Base-by-base conservation (phyloP, 352 stramenopile species). In the Phytophthora megakarya region DNA sequence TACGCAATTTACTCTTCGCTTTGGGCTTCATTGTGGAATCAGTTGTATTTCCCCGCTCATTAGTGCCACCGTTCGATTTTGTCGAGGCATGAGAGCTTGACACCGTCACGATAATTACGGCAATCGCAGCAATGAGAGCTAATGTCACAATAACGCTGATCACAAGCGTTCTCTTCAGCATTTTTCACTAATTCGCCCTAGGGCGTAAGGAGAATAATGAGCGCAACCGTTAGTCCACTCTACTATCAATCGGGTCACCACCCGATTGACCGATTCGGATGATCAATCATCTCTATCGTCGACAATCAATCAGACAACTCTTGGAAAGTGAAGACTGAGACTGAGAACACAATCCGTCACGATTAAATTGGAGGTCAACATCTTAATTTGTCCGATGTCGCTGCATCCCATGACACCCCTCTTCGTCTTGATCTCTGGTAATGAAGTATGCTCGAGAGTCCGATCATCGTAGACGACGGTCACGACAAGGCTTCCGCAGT, bases 51-150 rank as follows among this genome's bases (percentile, higher is more conserved):
- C 25, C 18, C 5, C 9, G 22, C 39, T 70, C 51, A 21, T 56
- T 38, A 25, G 7, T 4, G 11, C 21, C 35, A 23, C 67, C 43
- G 21, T 48, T 43, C 3, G 70, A 72, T 15, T 45, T 50, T 0
- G 46, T 73, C 5, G 55, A 78, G 1, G 57, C 32, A 26, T 69
- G 22, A 6, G 70, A 81, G 12, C 61, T 39, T 19, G 61, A 65
- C 43, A 83, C 69, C 25, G 76, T 81, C 45, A 90, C 28, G 22
- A 81, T 59, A 50, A 89, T 48, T 3, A 70, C 75, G 23, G 89
- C 53, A 30, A 71, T 61, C 7, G 65, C 79, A 26, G 82, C 67
- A 10, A 89, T 44, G 22, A 78, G 53, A 16, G 81, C 79, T 9
- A 83, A 70, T 0, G 75, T 73, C 40, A 67, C 51, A 3, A 75